Evolutionary conservation across 2,329 filamentous ascomycete genomes (phyloP), one percentile per base, ranked within the genome.

Genomic region (Exophiala viscosa): DNA sequence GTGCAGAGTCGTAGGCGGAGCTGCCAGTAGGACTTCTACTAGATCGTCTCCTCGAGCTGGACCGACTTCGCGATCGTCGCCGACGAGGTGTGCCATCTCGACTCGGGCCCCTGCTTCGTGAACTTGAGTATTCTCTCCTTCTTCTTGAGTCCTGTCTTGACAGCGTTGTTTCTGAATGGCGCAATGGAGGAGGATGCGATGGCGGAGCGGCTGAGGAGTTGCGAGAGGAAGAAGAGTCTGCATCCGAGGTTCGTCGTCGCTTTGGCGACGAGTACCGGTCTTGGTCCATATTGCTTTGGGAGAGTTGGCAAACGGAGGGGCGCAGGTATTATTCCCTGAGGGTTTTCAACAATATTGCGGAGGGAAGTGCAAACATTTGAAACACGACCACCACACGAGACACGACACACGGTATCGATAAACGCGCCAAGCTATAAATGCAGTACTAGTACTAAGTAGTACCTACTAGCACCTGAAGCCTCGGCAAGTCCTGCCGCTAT

Each of bases 221-320:
- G n/a, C 53, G 18, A 17, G 56, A 59, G 3, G 52, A 50, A 36
- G 50, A 51, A 6, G 57, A 60, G 35, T 48, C 57, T 36, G 41
- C 40, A 17, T 43, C 55, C 32, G 58, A 60, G 20, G 55, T 60
- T n/a, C 58, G 52, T 33, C 55, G 55, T 35, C 58, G 57, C 36
- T 60, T 60, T 3, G 50, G 35, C n/a, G 43, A 50, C 20, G 45
- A 50, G 17, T 57, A 57, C 7, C 35, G 41, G 18, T 45, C 47
- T 43, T 48, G 17, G 31, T 59, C 53, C 56, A 59, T 59, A 2
- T 18, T 45, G 20, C 15, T 23, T 41, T 20, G 28, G 14, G 32
- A 9, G 14, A 36, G 5, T 1, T 13, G 11, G 11, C 34, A 13
- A 7, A 5, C 14, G 11, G 5, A 15, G 14, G 10, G 7, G 11